phyloP scores from a whole-genome alignment of 2,329 filamentous ascomycete genomes.

The Didymella glomerata region DNA sequence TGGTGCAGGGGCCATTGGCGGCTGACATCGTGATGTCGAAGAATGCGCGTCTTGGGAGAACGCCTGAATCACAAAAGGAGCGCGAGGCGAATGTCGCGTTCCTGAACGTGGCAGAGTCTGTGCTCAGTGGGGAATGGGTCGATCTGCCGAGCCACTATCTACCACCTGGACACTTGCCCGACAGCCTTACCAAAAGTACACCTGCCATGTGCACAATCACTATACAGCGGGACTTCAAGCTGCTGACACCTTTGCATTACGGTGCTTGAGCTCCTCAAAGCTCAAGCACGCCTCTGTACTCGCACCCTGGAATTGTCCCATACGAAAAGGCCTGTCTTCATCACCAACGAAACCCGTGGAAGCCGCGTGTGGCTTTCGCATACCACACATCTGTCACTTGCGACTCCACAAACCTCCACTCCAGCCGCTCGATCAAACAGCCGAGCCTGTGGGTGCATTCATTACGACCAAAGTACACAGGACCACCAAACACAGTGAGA shows the following conservation, averaged over 20 bases:
- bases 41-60: slow-evolving; percentile 13
- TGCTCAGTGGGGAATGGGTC: slow-evolving; percentile 12
- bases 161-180: background rate
- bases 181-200: background rate
- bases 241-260: background rate
- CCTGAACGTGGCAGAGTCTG: slow-evolving; percentile 15
- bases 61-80: slow-evolving; percentile 15
- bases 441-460: no score
- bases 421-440: no score
- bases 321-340: background rate
- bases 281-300: background rate
- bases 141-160: slow-evolving; percentile 16
- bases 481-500: background rate
- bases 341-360: background rate
- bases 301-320: background rate
- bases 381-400: background rate
- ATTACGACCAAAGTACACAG: no score
- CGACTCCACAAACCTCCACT: background rate
- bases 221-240: background rate
- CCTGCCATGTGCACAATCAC: no score
- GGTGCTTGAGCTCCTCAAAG: background rate
- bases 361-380: background rate
- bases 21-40: slow-evolving; percentile 15
- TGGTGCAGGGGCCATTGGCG: slow-evolving; percentile 1
- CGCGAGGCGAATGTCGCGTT: slow-evolving; percentile 13